These are phyloP conservation scores for Articulospora tetracladia DNA, from an alignment of 495 filamentous ascomycete species.

Conservation along the genomic window DNA sequence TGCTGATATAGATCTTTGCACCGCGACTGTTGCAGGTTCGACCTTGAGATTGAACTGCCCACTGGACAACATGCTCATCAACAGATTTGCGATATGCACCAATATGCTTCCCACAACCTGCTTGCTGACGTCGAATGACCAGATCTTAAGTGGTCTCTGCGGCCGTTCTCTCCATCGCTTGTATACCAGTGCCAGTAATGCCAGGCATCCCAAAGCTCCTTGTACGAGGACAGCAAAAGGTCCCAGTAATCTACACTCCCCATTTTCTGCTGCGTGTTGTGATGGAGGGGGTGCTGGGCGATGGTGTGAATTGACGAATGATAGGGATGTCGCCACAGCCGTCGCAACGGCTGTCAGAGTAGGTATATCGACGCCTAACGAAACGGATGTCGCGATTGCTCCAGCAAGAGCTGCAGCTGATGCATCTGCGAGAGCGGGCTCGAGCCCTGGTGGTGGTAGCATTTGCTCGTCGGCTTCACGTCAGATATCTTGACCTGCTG, in stretches of 20 bases:
- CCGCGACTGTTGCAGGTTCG: conserved; percentile 17
- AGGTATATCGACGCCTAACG: conserved; percentile 27
- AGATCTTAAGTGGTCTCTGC: conserved; percentile 87
- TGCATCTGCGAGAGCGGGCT: conserved; percentile 19
- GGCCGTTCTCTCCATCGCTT: conserved; percentile 91
- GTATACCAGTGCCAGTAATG: conserved; percentile 80
- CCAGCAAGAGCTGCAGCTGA: conserved; percentile 25
- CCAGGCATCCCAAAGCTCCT: conserved; percentile 77
- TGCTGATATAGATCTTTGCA: not conserved
- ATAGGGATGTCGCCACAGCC: conserved; percentile 25
- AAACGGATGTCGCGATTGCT: conserved; percentile 11
- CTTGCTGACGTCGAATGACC: conserved; percentile 95
- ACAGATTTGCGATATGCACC: conserved; percentile 84
- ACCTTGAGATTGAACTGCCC: conserved; percentile 55
- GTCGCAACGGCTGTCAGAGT: conserved; percentile 25
- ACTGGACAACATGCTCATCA: conserved; percentile 92
- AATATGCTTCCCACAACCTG: conserved; percentile 93
- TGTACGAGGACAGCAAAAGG: conserved; percentile 88
- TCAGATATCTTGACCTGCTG: not conserved
- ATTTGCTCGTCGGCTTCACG: conserved; percentile 3
- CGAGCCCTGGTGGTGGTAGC: conserved; percentile 22
- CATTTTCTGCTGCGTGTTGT: conserved; percentile 8
- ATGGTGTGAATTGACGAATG: not conserved
- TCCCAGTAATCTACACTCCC: conserved; percentile 78
- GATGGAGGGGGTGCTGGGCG: not conserved